Evolutionary conservation across 768 basidiomycete genomes (phyloP).

Genomic region (Phlebiopsis gigantea): DNA sequence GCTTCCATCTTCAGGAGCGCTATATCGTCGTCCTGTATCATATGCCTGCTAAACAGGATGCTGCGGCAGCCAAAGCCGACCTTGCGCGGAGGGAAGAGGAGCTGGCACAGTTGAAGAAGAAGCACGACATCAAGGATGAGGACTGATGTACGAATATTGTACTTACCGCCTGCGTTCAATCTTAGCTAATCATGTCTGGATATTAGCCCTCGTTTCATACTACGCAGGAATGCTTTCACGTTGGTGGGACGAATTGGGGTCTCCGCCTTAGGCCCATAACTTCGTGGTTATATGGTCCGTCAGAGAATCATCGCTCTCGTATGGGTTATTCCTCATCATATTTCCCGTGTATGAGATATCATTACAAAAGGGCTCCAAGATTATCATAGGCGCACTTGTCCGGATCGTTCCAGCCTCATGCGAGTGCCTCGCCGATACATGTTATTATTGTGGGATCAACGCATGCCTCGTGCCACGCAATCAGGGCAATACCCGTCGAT

Average conservation of each 20-base stretch:
- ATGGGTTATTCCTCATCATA: background rate
- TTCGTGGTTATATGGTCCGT: too few species aligned
- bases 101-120: conserved; percentile 78
- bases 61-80: conserved; percentile 89
- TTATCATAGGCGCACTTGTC: background rate
- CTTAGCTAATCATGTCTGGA: background rate
- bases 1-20: conserved; percentile 96
- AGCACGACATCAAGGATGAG: conserved; percentile 75
- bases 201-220: background rate
- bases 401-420: background rate
- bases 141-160: conserved; percentile 33
- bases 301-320: too few species aligned
- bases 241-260: too few species aligned
- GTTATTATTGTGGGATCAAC: background rate
- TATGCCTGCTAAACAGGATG: conserved; percentile 96
- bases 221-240: too few species aligned
- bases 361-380: background rate
- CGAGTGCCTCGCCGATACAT: background rate
- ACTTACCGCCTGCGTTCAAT: background rate
- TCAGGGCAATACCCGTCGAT: conserved; percentile 54
- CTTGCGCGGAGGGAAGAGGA: conserved; percentile 89
- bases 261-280: too few species aligned
- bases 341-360: background rate
- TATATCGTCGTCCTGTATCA: conserved; percentile 98
- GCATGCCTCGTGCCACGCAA: conserved; percentile 28